These are phyloP conservation scores for Colletotrichum tofieldiae DNA, from an alignment of 2,329 filamentous ascomycete genomes.

Conservation along the genomic window DNA sequence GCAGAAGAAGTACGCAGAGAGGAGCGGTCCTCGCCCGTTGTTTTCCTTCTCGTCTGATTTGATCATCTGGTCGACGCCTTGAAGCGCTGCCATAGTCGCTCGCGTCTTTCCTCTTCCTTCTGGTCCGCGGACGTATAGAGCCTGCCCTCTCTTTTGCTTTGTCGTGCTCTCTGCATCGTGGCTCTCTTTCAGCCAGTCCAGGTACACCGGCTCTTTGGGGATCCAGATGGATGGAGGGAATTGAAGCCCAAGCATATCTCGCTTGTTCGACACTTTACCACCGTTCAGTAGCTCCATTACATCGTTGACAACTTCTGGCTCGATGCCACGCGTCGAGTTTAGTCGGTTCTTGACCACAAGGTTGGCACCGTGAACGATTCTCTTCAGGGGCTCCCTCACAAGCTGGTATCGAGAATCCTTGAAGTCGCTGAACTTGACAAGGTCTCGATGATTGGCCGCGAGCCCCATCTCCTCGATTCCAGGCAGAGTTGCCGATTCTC, in stretches of 20 bases:
- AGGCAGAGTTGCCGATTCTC: conserved; percentile 57
- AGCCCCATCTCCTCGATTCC: conserved; percentile 55
- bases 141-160: conserved; percentile 48
- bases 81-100: conserved; percentile 56
- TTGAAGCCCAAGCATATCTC: conserved; percentile 49
- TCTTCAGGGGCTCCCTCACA: conserved; percentile 56
- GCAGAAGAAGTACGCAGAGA: conserved; percentile 60
- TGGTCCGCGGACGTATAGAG: conserved; percentile 57
- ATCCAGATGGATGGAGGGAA: conserved; percentile 58
- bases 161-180: conserved; percentile 16
- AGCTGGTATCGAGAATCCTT: conserved; percentile 56
- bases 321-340: conserved; percentile 55
- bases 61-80: conserved; percentile 53
- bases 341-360: conserved; percentile 55
- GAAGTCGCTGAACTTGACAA: conserved; percentile 60
- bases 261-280: conserved; percentile 53
- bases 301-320: conserved; percentile 51
- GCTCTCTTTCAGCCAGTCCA: conserved; percentile 52
- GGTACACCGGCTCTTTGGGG: conserved; percentile 54
- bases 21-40: conserved; percentile 47
- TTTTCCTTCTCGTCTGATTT: conserved; percentile 43
- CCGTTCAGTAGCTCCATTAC: conserved; percentile 54
- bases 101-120: conserved; percentile 61
- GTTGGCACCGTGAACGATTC: conserved; percentile 54
- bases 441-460: conserved; percentile 56